phyloP scores from a whole-genome alignment of 176 grass and related monocot genomes.

The Carex kokanica region DNA sequence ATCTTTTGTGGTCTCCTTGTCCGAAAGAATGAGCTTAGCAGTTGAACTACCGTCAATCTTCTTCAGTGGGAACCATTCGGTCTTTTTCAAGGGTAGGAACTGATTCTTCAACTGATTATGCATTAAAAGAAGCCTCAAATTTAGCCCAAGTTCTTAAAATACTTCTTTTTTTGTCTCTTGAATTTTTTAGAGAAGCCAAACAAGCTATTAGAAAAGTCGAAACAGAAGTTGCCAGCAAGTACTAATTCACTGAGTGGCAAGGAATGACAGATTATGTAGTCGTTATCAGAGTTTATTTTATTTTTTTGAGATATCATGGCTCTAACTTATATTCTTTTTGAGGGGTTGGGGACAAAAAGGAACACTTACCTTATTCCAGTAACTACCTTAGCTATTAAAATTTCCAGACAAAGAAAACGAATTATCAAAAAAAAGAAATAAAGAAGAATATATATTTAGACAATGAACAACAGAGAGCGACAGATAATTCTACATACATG shows the following conservation, averaged over 20 bases:
- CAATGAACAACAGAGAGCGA: neutral
- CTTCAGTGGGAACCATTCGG: slow-evolving; percentile 75
- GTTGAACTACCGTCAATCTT: slow-evolving; percentile 74
- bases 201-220: neutral
- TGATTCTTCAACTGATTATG: slow-evolving; percentile 62
- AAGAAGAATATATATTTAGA: too few species aligned
- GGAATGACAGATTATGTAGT: neutral
- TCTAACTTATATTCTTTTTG: neutral
- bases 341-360: too few species aligned
- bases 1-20: slow-evolving; percentile 91
- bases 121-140: neutral
- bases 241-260: neutral
- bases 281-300: neutral
- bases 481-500: slow-evolving; percentile 33
- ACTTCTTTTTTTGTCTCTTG: neutral
- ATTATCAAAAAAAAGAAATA: too few species aligned
- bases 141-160: neutral
- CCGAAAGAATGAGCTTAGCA: slow-evolving; percentile 84
- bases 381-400: too few species aligned
- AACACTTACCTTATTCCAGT: too few species aligned
- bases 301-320: neutral
- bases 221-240: neutral
- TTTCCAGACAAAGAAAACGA: too few species aligned
- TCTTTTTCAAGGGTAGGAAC: fast-evolving
- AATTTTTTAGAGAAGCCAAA: neutral